Base-by-base conservation (phyloP, 768 basidiomycete species). In the Xerocomus brunneocitrinus region DNA sequence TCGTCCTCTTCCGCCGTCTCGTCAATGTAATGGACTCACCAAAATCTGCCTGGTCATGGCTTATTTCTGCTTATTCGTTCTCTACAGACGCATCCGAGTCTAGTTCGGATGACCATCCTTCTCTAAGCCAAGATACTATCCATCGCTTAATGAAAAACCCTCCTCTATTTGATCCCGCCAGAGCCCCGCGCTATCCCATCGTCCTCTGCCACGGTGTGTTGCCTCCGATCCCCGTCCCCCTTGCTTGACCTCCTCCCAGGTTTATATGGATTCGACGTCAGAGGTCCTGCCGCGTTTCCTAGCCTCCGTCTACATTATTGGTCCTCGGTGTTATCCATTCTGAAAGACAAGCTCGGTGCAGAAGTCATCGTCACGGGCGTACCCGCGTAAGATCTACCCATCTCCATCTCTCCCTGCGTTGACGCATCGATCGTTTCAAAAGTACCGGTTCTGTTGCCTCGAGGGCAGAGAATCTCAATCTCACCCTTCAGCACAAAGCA, bases 361-460 rank as follows among this genome's bases (percentile, higher is more conserved):
- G 91, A 98, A 57, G 94, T 98, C n/a, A 83, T 98, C 52, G 91
- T 98, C 16, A 95, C 95, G 0, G 84, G 88, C 1, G 97, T 98
- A 19, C 95, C 97, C 39, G 84, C 87, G 93, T 94, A 63, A 59
- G 89, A 19, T 70, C 24, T 36, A 4, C 22, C 8, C 38, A 0
- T 10, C 42, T 10, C 48, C n/a, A 42, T 43, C 25, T 14, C 3
- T 35, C 28, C 13, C 25, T 30, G 1, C 35, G 27, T 14, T 53
- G 30, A 47, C 14, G 3, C 41, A 32, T 44, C 40, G 22, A 39
- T 46, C 38, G n/a, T 44, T 8, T 16, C 10, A 32, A 7, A 67
- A 95, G 93, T 4, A 98, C 95, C 14, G 97, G 94, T 4, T 94
- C 91, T 0, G 85, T 99, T 50, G 72, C 81, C 12, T 85, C 89